A percentile compares a stretch with the other conserved stretches of the same genome.
Evolutionary conservation across 345 rosid genomes (phyloP).

Genomic region (Bruguiera sexangula): DNA sequence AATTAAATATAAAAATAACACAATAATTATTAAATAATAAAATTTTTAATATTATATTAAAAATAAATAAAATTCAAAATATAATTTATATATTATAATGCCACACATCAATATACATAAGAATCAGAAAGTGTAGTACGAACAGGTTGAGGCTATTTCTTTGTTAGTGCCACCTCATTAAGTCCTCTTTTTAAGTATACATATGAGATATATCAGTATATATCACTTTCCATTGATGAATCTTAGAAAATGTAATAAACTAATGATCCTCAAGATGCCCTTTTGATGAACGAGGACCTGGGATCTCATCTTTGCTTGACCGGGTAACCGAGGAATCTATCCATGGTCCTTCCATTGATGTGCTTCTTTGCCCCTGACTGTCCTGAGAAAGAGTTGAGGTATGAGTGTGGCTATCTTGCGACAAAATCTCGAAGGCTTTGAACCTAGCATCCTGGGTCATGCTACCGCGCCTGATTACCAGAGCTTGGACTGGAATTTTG

Average conservation of each 20-base stretch:
- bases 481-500: slow-evolving; percentile 62
- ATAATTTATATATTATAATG: too few relatives aligned
- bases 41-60: too few relatives aligned
- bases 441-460: slow-evolving; percentile 58
- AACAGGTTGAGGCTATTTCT: too few relatives aligned
- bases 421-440: slow-evolving; percentile 67
- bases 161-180: too few relatives aligned
- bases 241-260: slow-evolving; percentile 7
- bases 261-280: slow-evolving; percentile 26
- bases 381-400: slow-evolving; percentile 41
- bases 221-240: not conserved
- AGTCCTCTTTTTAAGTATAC: too few relatives aligned
- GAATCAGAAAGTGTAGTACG: too few relatives aligned
- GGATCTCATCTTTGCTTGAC: slow-evolving; percentile 32
- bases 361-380: slow-evolving; percentile 38
- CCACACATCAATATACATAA: too few relatives aligned
- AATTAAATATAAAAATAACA: too few relatives aligned
- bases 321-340: slow-evolving; percentile 46
- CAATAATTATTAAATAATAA: too few relatives aligned
- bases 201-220: too few relatives aligned
- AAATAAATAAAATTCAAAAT: too few relatives aligned
- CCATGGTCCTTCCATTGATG: slow-evolving; percentile 68
- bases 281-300: slow-evolving; percentile 24
- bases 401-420: slow-evolving; percentile 59
- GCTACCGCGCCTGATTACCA: slow-evolving; percentile 51